Percentiles rank a stretch among this genome's conserved stretches.
Conservation (phyloP, 768 basidiomycete species). For the Auriculariales sp. region DNA sequence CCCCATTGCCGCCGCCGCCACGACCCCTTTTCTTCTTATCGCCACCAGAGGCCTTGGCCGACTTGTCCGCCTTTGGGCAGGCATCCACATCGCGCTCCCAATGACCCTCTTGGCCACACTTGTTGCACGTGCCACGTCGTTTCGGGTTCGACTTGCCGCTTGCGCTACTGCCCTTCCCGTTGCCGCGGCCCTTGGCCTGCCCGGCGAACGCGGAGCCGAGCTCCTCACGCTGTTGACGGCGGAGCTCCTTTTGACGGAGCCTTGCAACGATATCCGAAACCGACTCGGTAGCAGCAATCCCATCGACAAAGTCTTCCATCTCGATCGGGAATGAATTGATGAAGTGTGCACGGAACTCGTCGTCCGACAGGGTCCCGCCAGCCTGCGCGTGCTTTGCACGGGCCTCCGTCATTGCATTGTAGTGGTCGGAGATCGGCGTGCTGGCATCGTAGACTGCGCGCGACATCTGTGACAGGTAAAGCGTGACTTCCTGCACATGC, state of each 20-base stretch:
- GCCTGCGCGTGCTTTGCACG: neutral
- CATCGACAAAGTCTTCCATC: neutral
- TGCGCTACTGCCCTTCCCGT: neutral
- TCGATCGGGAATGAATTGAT: neutral
- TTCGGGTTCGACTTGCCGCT: neutral
- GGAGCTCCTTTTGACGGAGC: neutral
- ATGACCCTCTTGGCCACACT: neutral
- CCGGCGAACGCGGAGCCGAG: neutral
- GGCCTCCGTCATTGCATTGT: neutral
- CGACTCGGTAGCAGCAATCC: neutral
- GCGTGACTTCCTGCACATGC: neutral
- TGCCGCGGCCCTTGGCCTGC: neutral
- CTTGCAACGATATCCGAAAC: neutral
- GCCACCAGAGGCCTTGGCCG: neutral
- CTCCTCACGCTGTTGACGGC: neutral
- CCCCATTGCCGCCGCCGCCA: neutral
- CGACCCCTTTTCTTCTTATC: neutral
- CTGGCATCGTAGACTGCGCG: neutral
- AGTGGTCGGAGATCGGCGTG: neutral
- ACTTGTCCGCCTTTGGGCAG: neutral
- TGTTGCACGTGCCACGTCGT: neutral
- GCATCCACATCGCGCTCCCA: neutral
- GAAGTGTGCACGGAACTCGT: neutral
- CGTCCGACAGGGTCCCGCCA: neutral
- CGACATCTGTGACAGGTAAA: neutral